Conservation (phyloP, 2,329 filamentous ascomycete species). For the Lecanicillium sp. region DNA sequence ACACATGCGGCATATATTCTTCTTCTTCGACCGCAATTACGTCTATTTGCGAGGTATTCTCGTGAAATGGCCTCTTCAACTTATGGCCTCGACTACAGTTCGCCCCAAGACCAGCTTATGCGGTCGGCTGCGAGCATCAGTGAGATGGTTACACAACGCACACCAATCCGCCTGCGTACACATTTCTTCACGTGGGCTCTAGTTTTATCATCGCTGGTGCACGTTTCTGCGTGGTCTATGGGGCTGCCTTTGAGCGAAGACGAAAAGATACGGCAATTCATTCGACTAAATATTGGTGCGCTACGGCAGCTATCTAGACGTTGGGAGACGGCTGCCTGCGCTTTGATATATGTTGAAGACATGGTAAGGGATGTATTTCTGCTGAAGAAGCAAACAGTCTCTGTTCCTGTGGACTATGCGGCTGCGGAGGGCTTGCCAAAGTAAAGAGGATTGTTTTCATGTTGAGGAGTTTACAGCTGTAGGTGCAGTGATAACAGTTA, state of each 20-base stretch:
- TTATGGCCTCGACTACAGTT: too few species aligned
- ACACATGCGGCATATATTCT: conserved; percentile 3
- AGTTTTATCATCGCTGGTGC: conserved; percentile 2
- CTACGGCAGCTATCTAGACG: conserved; percentile 2
- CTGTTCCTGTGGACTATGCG: too few species aligned
- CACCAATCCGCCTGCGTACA: conserved; percentile 1
- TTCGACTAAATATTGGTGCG: conserved; percentile 6
- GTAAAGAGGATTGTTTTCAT: too few species aligned
- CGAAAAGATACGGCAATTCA: not conserved
- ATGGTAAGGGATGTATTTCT: not conserved
- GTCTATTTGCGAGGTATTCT: too few species aligned
- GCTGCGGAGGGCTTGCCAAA: too few species aligned
- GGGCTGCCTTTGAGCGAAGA: not conserved
- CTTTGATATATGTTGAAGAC: conserved; percentile 1
- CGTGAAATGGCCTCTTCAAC: too few species aligned
- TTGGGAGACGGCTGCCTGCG: conserved; percentile 1
- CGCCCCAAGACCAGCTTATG: too few species aligned
- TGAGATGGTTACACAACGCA: conserved; percentile 4
- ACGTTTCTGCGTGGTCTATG: conserved; percentile 3
- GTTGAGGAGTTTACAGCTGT: too few species aligned
- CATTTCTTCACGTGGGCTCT: conserved; percentile 7
- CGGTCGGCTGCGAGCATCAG: conserved; percentile 2
- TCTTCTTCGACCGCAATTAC: too few species aligned
- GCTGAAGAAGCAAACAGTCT: conserved; percentile 1
- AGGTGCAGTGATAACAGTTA: too few species aligned